Conservation (phyloP, 768 basidiomycete species). For the Lactifluus echinatus region DNA sequence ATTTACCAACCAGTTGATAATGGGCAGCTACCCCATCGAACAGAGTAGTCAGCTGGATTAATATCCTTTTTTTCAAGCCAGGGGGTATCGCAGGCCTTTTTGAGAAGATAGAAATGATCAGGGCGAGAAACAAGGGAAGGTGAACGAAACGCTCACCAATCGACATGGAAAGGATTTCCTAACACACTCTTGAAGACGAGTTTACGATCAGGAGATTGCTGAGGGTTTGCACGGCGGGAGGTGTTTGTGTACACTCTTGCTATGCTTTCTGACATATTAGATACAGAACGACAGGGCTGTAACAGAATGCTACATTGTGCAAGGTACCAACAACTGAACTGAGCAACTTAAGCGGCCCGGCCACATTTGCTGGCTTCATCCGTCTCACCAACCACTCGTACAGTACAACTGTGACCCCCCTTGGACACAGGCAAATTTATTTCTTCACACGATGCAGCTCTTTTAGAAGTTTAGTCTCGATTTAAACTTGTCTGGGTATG, state of each 20-base stretch:
- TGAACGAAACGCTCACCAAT: conserved; percentile 41
- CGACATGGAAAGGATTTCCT: conserved; percentile 60
- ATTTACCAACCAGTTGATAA: conserved; percentile 24
- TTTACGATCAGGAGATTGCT: conserved; percentile 43
- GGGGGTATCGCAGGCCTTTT: conserved; percentile 54
- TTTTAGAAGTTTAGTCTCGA: neutral
- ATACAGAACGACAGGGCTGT: neutral
- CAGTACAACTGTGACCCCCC: neutral
- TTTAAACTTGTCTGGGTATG: neutral
- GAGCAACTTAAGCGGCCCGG: neutral
- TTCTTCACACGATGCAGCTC: neutral
- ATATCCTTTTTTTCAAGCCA: conserved; percentile 52
- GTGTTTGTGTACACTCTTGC: conserved; percentile 47
- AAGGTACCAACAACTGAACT: too few species aligned
- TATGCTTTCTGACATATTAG: conserved; percentile 39
- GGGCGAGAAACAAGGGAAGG: conserved; percentile 11
- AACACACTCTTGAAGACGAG: conserved; percentile 61
- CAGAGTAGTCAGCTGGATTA: conserved; percentile 42
- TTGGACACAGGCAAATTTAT: neutral
- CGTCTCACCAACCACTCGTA: too few species aligned
- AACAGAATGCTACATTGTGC: neutral
- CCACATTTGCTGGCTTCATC: too few species aligned
- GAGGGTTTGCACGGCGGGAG: conserved; percentile 54
- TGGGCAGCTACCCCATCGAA: conserved; percentile 44
- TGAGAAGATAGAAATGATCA: conserved; percentile 3